These are phyloP conservation scores for Phytophthora pini DNA, from an alignment of 352 stramenopile genomes.

Conservation along the genomic window DNA sequence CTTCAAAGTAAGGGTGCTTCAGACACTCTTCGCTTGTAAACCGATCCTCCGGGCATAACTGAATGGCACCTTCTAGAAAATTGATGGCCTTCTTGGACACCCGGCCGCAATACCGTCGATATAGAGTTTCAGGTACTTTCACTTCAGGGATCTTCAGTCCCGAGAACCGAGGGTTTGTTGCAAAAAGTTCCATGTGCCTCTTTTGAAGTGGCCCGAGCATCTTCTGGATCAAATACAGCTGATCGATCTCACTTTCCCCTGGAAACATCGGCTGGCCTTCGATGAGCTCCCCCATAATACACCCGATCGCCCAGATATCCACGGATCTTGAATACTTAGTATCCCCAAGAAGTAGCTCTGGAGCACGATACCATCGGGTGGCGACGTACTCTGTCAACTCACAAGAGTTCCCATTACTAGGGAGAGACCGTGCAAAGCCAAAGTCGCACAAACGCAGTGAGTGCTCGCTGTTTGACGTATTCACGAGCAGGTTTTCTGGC, in stretches of 20 bases:
- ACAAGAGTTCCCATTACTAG: constrained; percentile 67
- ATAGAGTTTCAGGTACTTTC: constrained; percentile 90
- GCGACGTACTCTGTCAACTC: constrained; percentile 99
- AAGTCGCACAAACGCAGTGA: constrained; percentile 99
- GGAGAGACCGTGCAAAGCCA: constrained; percentile 92
- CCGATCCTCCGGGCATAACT: constrained; percentile 78
- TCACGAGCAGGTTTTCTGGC: constrained; percentile 98
- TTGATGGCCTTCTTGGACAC: constrained; percentile 83
- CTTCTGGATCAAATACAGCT: constrained; percentile 99
- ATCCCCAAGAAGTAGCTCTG: constrained; percentile 98
- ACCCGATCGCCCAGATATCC: constrained; percentile 97
- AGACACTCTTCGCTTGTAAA: constrained; percentile 81
- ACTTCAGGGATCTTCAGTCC: constrained; percentile 94
- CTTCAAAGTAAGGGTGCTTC: constrained; percentile 91
- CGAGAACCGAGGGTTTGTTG: constrained; percentile 91
- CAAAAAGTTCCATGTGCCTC: constrained; percentile 92
- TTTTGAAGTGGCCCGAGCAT: constrained; percentile 96
- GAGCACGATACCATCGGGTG: constrained; percentile 98
- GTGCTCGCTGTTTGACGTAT: constrained; percentile 93
- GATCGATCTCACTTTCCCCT: constrained; percentile 98
- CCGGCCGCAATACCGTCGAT: constrained; percentile 91
- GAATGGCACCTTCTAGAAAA: constrained; percentile 85
- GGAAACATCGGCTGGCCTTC: constrained; percentile 98
- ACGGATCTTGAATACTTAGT: constrained; percentile 98
- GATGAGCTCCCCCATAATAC: constrained; percentile 98